Percentiles rank a stretch among this genome's conserved stretches.
Evolutionary conservation across 768 basidiomycete species (phyloP).

Genomic region (Amanita muscaria): DNA sequence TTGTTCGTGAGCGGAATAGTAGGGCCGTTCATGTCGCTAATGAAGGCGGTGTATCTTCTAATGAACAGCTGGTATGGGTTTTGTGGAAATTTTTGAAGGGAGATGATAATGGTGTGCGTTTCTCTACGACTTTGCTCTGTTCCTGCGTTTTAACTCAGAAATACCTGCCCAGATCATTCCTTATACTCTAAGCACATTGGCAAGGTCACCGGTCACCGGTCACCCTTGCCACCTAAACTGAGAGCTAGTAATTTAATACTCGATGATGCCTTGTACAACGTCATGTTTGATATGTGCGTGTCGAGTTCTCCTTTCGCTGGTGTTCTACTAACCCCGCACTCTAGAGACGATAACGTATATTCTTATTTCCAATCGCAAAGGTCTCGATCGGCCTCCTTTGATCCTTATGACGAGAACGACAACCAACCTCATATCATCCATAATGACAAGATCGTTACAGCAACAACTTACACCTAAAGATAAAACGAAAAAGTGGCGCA

Average conservation of each 20-base stretch:
- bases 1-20: constrained; percentile 60
- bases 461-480: constrained; percentile 27
- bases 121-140: neutral
- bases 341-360: constrained; percentile 38
- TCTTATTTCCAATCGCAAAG: constrained; percentile 30
- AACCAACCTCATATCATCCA: constrained; percentile 6
- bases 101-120: constrained; percentile 69
- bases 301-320: constrained; percentile 3
- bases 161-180: constrained; percentile 56
- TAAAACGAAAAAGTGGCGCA: constrained; percentile 50
- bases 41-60: constrained; percentile 41
- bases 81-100: constrained; percentile 82
- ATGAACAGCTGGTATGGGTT: constrained; percentile 79
- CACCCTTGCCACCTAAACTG: constrained; percentile 68
- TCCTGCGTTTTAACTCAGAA: neutral
- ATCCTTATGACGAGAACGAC: constrained; percentile 17
- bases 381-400: constrained; percentile 33
- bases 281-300: constrained; percentile 41
- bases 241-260: constrained; percentile 63
- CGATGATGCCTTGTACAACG: constrained; percentile 53
- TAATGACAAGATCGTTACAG: too few relatives aligned
- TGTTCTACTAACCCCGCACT: neutral
- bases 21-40: constrained; percentile 45
- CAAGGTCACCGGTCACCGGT: too few relatives aligned
- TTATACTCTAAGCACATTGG: constrained; percentile 68